Conservation (phyloP, 352 stramenopile species). For the Phytophthora fragariaefolia region DNA sequence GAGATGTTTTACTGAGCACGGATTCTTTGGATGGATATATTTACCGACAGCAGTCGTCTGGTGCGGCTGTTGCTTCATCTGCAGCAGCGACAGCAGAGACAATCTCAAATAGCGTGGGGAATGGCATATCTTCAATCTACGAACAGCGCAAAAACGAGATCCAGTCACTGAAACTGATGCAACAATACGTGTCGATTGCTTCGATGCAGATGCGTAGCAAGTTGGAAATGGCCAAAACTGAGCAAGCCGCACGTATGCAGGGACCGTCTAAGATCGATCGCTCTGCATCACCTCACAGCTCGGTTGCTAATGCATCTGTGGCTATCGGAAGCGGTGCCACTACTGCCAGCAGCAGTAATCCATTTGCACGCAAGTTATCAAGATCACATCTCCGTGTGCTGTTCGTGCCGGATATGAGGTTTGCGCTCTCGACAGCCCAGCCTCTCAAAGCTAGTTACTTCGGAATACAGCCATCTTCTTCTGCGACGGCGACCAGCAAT, state of each 20-base stretch:
- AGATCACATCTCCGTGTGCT: constrained; percentile 64
- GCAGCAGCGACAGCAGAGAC: constrained; percentile 33
- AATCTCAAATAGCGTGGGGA: constrained; percentile 35
- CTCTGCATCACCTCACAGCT: constrained; percentile 29
- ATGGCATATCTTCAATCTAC: constrained; percentile 43
- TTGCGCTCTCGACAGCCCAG: constrained; percentile 61
- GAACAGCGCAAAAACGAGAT: constrained; percentile 82
- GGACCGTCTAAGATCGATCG: constrained; percentile 47
- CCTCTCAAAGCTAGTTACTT: constrained; percentile 55
- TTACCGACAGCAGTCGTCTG: constrained; percentile 40
- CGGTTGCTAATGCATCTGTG: constrained; percentile 35
- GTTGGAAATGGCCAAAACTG: constrained; percentile 82
- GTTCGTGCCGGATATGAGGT: constrained; percentile 73
- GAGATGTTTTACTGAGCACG: constrained; percentile 67
- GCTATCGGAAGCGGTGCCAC: constrained; percentile 24
- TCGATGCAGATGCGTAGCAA: constrained; percentile 92
- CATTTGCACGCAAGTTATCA: constrained; percentile 64
- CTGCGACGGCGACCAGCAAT: constrained; percentile 14
- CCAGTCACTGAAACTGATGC: constrained; percentile 83
- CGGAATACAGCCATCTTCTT: constrained; percentile 37
- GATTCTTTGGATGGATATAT: constrained; percentile 75
- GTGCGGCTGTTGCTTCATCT: constrained; percentile 33
- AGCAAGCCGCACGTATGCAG: constrained; percentile 80
- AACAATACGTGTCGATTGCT: constrained; percentile 87
- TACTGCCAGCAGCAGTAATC: constrained; percentile 40